These are phyloP conservation scores for Stemphylium vesicarium DNA, from an alignment of 2,329 filamentous ascomycete species.

Conservation along the genomic window DNA sequence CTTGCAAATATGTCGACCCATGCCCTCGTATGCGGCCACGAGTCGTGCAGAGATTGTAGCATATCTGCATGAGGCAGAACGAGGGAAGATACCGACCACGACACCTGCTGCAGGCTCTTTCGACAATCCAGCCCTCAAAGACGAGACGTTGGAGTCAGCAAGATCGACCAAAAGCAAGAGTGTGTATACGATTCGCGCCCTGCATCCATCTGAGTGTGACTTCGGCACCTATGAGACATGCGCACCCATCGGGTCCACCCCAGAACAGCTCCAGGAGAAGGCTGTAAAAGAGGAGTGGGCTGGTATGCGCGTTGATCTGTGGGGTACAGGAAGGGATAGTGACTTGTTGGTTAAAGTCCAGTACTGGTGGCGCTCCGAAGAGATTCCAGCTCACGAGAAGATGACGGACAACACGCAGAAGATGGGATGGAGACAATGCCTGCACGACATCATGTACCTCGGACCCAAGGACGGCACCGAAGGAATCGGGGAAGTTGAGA, in stretches of 20 bases:
- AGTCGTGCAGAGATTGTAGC: slow-evolving; percentile 14
- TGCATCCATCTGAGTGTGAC: slow-evolving; percentile 7
- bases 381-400: slow-evolving; percentile 1
- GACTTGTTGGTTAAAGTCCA: slow-evolving; percentile 20
- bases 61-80: slow-evolving; percentile 18
- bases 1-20: slow-evolving; percentile 21
- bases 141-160: background rate
- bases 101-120: background rate
- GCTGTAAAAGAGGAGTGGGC: slow-evolving; percentile 16
- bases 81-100: background rate
- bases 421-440: slow-evolving; percentile 22
- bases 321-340: slow-evolving; percentile 7
- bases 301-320: slow-evolving; percentile 23
- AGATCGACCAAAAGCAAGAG: background rate
- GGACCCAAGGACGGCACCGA: slow-evolving; percentile 18
- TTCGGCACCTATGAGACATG: slow-evolving; percentile 10
- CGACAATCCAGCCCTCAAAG: background rate
- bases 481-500: background rate
- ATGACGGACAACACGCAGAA: background rate
- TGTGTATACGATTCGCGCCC: slow-evolving; percentile 18
- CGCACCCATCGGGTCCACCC: background rate
- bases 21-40: slow-evolving; percentile 16
- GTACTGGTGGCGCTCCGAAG: slow-evolving; percentile 23
- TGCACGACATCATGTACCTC: slow-evolving; percentile 25
- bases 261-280: background rate